These are phyloP conservation scores for Acacia concinna DNA, from an alignment of 331 rosid genomes.

Conservation along the genomic window DNA sequence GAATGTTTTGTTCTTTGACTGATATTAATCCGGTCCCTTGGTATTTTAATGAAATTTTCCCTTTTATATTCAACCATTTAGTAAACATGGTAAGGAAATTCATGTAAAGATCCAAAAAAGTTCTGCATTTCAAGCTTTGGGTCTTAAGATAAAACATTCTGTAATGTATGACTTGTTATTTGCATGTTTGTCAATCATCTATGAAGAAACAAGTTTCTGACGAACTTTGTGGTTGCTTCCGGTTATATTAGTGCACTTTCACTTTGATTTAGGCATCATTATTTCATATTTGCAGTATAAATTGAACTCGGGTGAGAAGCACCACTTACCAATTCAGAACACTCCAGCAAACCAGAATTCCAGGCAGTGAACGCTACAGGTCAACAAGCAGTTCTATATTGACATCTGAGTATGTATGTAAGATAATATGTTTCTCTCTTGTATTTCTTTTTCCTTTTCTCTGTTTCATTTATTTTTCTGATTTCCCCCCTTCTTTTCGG, in stretches of 20 bases:
- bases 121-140: constrained; percentile 14
- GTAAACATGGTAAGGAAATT: constrained; percentile 1
- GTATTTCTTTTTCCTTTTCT: neutral
- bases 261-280: constrained; percentile 6
- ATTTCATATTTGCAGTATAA: constrained; percentile 69
- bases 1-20: too few species aligned
- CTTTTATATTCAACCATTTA: constrained; percentile 1
- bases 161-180: neutral
- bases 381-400: constrained; percentile 21
- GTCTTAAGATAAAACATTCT: neutral
- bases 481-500: neutral
- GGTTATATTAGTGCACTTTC: constrained; percentile 9
- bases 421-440: constrained; percentile 32
- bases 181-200: constrained; percentile 15
- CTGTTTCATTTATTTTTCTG: constrained; percentile 16
- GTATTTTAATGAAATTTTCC: too few species aligned
- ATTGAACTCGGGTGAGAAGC: constrained; percentile 55
- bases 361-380: constrained; percentile 32
- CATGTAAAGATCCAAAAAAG: neutral
- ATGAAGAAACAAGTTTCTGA: neutral
- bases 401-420: constrained; percentile 25
- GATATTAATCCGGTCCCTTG: too few species aligned
- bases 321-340: constrained; percentile 29
- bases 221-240: neutral
- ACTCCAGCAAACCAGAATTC: constrained; percentile 32